A percentile compares a stretch with the other conserved stretches of the same genome.
Evolutionary conservation across 352 stramenopile species (phyloP).

Genomic region (Phytophthora lateralis): DNA sequence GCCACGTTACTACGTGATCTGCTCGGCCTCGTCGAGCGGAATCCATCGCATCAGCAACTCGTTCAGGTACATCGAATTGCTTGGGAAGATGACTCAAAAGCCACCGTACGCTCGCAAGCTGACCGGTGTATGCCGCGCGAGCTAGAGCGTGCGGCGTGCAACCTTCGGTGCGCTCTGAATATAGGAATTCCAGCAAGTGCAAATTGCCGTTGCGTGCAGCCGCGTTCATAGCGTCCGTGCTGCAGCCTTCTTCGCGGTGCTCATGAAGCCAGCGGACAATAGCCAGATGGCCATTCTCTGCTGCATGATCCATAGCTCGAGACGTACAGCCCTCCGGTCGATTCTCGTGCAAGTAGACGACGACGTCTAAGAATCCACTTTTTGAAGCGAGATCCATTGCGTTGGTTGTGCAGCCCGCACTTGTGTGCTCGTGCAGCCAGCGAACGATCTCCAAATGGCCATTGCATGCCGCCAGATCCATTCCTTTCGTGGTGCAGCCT

Average conservation of each 20-base stretch:
- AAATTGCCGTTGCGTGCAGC: conserved; percentile 49
- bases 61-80: conserved; percentile 26
- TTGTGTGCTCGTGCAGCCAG: conserved; percentile 49
- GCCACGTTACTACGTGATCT: conserved; percentile 40
- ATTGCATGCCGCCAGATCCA: conserved; percentile 53
- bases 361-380: conserved; percentile 35
- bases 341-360: conserved; percentile 48
- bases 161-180: conserved; percentile 32
- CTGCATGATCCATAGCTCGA: conserved; percentile 54
- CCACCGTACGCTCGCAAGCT: conserved; percentile 43
- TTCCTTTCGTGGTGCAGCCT: conserved; percentile 46
- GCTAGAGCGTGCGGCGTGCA: conserved; percentile 32
- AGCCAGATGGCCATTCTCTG: conserved; percentile 42
- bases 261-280: conserved; percentile 52
- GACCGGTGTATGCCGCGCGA: conserved; percentile 36
- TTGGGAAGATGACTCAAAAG: conserved; percentile 24
- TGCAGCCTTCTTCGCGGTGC: conserved; percentile 41
- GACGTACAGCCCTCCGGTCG: conserved; percentile 43
- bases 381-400: conserved; percentile 50
- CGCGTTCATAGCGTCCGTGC: conserved; percentile 50
- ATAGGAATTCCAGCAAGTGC: conserved; percentile 38
- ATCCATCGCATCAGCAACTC: conserved; percentile 30
- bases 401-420: conserved; percentile 43
- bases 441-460: conserved; percentile 49
- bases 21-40: conserved; percentile 30